Percentiles rank a stretch among this genome's conserved stretches.
These are phyloP conservation scores for Plasmodium ovale DNA, from an alignment of 169 alveolate species.

Conservation along the genomic window DNA sequence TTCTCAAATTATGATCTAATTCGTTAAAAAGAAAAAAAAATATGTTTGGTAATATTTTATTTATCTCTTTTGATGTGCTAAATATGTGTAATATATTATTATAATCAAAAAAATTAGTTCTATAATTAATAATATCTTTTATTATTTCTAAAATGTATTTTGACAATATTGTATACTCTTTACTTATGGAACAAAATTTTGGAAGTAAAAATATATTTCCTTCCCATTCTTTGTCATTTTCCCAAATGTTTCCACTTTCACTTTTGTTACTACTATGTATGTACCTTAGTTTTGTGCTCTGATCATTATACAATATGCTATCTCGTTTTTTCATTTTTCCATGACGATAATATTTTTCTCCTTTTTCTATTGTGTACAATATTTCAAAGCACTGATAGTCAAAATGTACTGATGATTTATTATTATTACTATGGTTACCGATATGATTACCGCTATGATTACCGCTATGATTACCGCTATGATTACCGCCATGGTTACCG, in stretches of 20 bases:
- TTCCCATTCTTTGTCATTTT: background rate
- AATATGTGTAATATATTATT: constrained; percentile 65
- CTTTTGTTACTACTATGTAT: background rate
- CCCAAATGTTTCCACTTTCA: background rate
- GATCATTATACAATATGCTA: background rate
- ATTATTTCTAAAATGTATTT: constrained; percentile 63
- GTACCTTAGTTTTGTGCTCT: too few species aligned
- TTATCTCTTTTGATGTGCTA: constrained; percentile 60
- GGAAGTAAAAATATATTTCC: constrained; percentile 64
- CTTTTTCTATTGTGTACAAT: constrained; percentile 47
- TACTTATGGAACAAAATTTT: constrained; percentile 45
- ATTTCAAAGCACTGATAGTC: constrained; percentile 68
- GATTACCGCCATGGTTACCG: background rate
- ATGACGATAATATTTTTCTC: background rate
- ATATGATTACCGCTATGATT: background rate
- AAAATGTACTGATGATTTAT: constrained; percentile 3
- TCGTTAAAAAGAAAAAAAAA: constrained; percentile 70
- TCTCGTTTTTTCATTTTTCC: background rate
- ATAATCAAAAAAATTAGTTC: constrained; percentile 61
- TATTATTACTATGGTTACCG: background rate
- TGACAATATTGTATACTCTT: constrained; percentile 56
- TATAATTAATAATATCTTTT: constrained; percentile 67
- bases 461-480: background rate
- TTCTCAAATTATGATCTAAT: constrained; percentile 61
- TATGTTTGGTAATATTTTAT: constrained; percentile 36